Percentiles rank a stretch among this genome's conserved stretches.
phyloP scores from a whole-genome alignment of 1,284 basidiomycete genomes.

The Neonothopanus nambi region DNA sequence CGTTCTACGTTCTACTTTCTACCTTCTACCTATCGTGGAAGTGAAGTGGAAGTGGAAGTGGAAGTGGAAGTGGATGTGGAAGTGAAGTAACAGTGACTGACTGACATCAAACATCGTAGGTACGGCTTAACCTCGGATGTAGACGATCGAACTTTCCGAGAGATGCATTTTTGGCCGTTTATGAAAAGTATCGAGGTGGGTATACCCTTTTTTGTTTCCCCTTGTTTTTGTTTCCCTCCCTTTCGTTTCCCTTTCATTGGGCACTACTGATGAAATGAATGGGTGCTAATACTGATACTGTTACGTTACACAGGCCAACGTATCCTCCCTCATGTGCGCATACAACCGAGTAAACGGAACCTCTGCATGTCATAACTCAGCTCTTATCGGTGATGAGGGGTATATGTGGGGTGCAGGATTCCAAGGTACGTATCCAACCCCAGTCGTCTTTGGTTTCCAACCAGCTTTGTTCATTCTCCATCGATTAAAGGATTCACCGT shows the following conservation, averaged over 20 bases:
- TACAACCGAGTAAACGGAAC: slow-evolving; percentile 56
- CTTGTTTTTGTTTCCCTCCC: no score
- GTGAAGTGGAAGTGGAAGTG: no score
- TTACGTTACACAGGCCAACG: slow-evolving; percentile 50
- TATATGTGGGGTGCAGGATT: slow-evolving; percentile 41
- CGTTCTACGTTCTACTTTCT: not conserved
- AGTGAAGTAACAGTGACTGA: no score
- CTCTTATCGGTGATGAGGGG: slow-evolving; percentile 36
- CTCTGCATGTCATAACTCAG: slow-evolving; percentile 41
- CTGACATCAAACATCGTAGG: no score
- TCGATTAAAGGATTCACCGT: slow-evolving; percentile 39
- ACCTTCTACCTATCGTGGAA: no score
- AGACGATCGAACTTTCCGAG: slow-evolving; percentile 66
- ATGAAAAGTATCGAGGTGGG: slow-evolving; percentile 45
- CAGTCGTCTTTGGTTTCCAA: slow-evolving; percentile 7
- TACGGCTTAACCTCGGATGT: slow-evolving; percentile 48
- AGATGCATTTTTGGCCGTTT: slow-evolving; percentile 63
- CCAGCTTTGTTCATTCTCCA: not conserved
- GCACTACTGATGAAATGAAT: no score
- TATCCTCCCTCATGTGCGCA: slow-evolving; percentile 73
- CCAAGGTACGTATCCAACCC: slow-evolving; percentile 36
- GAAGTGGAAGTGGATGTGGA: no score
- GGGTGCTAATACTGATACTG: slow-evolving; percentile 2
- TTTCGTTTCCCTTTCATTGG: no score
- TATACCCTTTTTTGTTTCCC: slow-evolving; percentile 3